Base-by-base conservation (phyloP, 2,329 filamentous ascomycete species). In the Aspergillus tanneri region DNA sequence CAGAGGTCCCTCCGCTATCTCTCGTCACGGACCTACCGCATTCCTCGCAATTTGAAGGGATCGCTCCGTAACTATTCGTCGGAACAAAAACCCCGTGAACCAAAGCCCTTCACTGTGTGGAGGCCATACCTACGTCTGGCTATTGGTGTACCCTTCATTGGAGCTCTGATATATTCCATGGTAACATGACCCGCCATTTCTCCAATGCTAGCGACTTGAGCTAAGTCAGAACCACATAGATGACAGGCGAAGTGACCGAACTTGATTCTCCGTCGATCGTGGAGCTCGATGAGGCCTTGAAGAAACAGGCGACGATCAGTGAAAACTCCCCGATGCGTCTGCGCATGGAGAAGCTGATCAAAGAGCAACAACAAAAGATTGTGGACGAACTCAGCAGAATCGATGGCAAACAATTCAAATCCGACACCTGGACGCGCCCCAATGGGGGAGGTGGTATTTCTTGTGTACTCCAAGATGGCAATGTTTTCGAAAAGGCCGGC, bases 401-500 rank as follows among this genome's bases (percentile, higher is more conserved):
- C 35, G 93, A 97, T 65, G 91, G 90, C 49, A 83, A 82, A 55
- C 80, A 83, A 57, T 99, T 99, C 76, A 81, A 81, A 50, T 77
- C 84, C 50, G 93, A 99, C 73, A 85, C 86, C 56, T 99, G 93
- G 93, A 80, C 83, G 53, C 84, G 93, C 43, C 85, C 88, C 49
- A 85, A 90, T 65, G 93, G 93, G 45, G 93, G 93, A 34, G 93
- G 93, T 47, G 93, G 93, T 56, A 91, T 92, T 60, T 95, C 90
- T 12, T 96, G 91, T 71, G 91, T 99, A 30, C 77, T 99, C 14
- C 93, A 99, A 70, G 90, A 96, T 57, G 91, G 93, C 58, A 92
- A 95, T 54, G 90, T 96, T 42, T 99, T 99, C 64, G 93, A 99
- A 71, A 99, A 99, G 74, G 93, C 88, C 36, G 93, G 93, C 23